A percentile compares a stretch with the other conserved stretches of the same genome.
These are phyloP conservation scores for Torulaspora delbrueckii DNA, from an alignment of 805 yeast genomes.

Conservation along the genomic window DNA sequence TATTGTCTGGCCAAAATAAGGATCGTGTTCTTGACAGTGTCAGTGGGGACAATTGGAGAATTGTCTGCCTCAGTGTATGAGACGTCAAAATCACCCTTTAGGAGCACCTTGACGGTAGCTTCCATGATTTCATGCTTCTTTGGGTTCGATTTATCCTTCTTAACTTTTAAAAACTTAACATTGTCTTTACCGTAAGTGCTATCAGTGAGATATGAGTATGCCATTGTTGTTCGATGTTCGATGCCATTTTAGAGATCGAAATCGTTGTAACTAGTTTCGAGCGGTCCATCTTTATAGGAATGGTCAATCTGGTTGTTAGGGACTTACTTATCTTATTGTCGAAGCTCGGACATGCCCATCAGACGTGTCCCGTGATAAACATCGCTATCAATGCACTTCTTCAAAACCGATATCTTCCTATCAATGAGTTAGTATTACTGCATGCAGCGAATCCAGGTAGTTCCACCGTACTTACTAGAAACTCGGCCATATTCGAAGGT, in stretches of 20 bases:
- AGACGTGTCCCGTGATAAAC: background rate
- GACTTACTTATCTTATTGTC: background rate
- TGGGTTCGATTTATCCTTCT: conserved; percentile 69
- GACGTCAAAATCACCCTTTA: conserved; percentile 72
- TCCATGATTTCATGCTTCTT: conserved; percentile 76
- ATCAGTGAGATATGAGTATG: conserved; percentile 32
- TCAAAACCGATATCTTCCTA: conserved; percentile 31
- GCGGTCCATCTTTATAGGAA: background rate
- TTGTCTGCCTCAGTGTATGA: conserved; percentile 89
- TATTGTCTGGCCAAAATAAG: conserved; percentile 75
- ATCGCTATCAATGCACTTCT: background rate
- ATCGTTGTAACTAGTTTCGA: too few relatives aligned
- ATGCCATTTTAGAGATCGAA: background rate
- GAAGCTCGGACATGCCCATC: conserved; percentile 7
- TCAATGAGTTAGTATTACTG: conserved; percentile 1
- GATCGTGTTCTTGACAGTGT: conserved; percentile 86
- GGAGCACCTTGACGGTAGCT: conserved; percentile 70
- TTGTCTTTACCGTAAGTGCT: conserved; percentile 89
- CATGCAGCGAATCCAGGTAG: background rate
- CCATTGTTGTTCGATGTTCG: conserved; percentile 10
- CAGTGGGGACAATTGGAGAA: conserved; percentile 86
- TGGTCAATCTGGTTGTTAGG: background rate
- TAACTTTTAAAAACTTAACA: conserved; percentile 87
- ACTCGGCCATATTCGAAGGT: conserved; percentile 23
- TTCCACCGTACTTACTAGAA: conserved; percentile 21